Percentiles rank a stretch among this genome's conserved stretches.
These are phyloP conservation scores for Fusarium armeniacum DNA, from an alignment of 2,329 filamentous ascomycete genomes.

Conservation along the genomic window DNA sequence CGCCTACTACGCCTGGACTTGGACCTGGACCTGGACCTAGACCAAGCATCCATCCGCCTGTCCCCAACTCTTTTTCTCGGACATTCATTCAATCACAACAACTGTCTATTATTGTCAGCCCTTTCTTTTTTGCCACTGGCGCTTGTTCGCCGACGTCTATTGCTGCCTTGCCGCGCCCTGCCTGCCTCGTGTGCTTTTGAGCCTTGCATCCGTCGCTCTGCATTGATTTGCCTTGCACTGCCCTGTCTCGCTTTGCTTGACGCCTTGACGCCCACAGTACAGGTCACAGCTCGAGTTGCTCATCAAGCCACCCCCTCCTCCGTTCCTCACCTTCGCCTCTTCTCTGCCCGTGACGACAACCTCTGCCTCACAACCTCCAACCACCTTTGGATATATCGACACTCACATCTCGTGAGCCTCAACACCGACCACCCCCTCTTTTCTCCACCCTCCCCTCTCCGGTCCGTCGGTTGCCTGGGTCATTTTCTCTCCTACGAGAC, in stretches of 20 bases:
- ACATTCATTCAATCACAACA: constrained; percentile 28
- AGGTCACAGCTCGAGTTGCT: constrained; percentile 46
- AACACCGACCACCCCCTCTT: constrained; percentile 38
- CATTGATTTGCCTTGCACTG: constrained; percentile 38
- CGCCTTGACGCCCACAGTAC: constrained; percentile 40
- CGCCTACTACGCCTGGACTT: constrained; percentile 36
- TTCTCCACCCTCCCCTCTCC: constrained; percentile 40
- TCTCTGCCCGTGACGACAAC: constrained; percentile 46
- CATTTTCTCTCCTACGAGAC: constrained; percentile 23
- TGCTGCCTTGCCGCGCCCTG: constrained; percentile 36
- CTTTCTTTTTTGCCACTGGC: constrained; percentile 39
- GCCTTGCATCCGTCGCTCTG: constrained; percentile 32
- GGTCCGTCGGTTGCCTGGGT: constrained; percentile 35
- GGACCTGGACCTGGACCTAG: constrained; percentile 31
- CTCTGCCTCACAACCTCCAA: constrained; percentile 46
- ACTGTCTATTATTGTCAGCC: constrained; percentile 20
- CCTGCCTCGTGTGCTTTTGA: constrained; percentile 29
- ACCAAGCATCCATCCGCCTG: constrained; percentile 43
- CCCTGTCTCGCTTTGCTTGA: constrained; percentile 33
- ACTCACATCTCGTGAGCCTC: constrained; percentile 41
- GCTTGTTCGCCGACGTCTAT: constrained; percentile 33
- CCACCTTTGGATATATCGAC: constrained; percentile 37
- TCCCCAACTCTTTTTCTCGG: constrained; percentile 40
- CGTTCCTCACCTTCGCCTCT: constrained; percentile 45
- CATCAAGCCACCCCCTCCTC: constrained; percentile 52